Conservation (phyloP, 129 eudicot genomes). For the Lactuca sativa region DNA sequence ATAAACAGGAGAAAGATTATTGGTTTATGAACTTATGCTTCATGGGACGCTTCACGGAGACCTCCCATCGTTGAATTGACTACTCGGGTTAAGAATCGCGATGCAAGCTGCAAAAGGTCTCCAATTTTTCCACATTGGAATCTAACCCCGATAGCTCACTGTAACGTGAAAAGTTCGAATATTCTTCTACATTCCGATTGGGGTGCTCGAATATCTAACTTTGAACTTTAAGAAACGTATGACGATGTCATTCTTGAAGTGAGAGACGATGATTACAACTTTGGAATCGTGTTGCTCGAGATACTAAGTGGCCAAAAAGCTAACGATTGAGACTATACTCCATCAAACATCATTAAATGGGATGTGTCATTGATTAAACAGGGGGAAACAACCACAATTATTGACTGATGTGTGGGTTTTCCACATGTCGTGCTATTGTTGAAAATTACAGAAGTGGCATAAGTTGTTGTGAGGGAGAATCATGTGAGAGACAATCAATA, state of each 20-base stretch:
- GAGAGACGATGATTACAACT: constrained; percentile 67
- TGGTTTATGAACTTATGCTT: constrained; percentile 84
- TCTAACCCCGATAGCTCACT: constrained; percentile 76
- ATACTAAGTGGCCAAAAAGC: constrained; percentile 86
- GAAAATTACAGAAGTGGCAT: constrained; percentile 81
- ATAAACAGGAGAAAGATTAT: constrained; percentile 88
- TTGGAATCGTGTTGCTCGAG: constrained; percentile 81
- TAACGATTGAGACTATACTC: constrained; percentile 67
- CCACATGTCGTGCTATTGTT: constrained; percentile 87
- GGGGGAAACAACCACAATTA: constrained; percentile 75
- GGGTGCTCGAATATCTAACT: constrained; percentile 83
- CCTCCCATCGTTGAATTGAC: constrained; percentile 69
- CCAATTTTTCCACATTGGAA: constrained; percentile 74
- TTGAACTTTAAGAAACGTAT: constrained; percentile 61
- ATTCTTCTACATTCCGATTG: constrained; percentile 79
- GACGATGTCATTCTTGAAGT: constrained; percentile 51
- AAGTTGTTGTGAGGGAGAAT: constrained; percentile 68
- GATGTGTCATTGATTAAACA: constrained; percentile 76
- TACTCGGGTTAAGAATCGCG: constrained; percentile 58
- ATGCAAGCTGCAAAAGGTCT: constrained; percentile 97
- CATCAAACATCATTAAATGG: constrained; percentile 79
- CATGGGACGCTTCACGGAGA: constrained; percentile 89
- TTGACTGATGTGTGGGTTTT: constrained; percentile 70
- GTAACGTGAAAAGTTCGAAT: constrained; percentile 73
- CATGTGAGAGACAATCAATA: constrained; percentile 64